These are phyloP conservation scores for Lenzites betulinus DNA, from an alignment of 768 basidiomycete species.

Conservation along the genomic window DNA sequence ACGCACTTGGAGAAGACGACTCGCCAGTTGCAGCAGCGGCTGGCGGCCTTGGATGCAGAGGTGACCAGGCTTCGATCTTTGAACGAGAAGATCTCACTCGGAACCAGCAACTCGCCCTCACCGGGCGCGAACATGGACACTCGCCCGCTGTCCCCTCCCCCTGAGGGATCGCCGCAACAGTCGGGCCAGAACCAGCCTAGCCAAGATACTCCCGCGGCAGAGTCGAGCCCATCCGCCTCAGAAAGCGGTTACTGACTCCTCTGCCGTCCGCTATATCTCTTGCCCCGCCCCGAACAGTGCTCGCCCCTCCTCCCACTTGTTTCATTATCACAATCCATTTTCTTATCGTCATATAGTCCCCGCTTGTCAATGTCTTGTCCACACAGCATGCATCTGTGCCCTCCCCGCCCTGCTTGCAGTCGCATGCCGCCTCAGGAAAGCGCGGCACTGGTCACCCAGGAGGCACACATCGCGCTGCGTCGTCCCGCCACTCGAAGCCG, in stretches of 20 bases:
- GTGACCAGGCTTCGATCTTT: slow-evolving; percentile 68
- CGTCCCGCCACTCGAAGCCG: slow-evolving; percentile 11
- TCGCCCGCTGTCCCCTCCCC: slow-evolving; percentile 65
- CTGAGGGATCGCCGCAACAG: slow-evolving; percentile 46
- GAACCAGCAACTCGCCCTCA: slow-evolving; percentile 57
- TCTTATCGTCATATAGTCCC: slow-evolving; percentile 25
- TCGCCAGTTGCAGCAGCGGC: slow-evolving; percentile 68
- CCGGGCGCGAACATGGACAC: slow-evolving; percentile 47
- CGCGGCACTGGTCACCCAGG: slow-evolving; percentile 9
- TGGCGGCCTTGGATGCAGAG: slow-evolving; percentile 67
- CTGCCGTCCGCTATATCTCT: slow-evolving; percentile 2
- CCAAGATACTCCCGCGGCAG: slow-evolving; percentile 64
- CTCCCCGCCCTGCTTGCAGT: slow-evolving; percentile 36
- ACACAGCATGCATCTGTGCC: slow-evolving; percentile 34
- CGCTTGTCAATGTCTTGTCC: slow-evolving; percentile 30
- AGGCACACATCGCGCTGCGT: slow-evolving; percentile 2
- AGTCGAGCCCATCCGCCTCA: slow-evolving; percentile 48
- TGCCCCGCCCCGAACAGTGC: slow-evolving; percentile 23
- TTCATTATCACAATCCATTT: slow-evolving; percentile 22
- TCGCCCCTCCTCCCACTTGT: slow-evolving; percentile 18
- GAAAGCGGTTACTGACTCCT: slow-evolving; percentile 35
- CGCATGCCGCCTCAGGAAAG: slow-evolving; percentile 17
- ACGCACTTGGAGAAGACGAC: slow-evolving; percentile 70
- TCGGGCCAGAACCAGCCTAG: slow-evolving; percentile 44
- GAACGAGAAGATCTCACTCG: slow-evolving; percentile 84